Conservation (phyloP, 306 rosid genomes). For the Arachis stenosperma region DNA sequence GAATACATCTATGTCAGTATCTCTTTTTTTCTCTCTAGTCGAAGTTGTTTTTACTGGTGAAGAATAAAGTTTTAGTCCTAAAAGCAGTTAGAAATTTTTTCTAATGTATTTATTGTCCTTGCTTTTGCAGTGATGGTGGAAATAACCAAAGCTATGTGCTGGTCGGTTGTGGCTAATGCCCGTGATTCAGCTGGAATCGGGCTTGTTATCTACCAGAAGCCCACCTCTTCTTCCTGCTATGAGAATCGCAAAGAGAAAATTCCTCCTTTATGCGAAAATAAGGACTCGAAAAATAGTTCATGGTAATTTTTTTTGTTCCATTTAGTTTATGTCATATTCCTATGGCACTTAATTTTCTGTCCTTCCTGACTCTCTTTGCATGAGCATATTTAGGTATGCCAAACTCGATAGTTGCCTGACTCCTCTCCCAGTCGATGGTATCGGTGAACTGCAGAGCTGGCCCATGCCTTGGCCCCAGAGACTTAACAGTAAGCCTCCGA, state of each 20-base stretch:
- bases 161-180: constrained; percentile 76
- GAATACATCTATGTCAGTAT: background rate
- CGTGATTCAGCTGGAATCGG: constrained; percentile 79
- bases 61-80: background rate
- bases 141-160: constrained; percentile 80
- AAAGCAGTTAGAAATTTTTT: constrained; percentile 23
- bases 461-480: constrained; percentile 88
- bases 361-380: constrained; percentile 39
- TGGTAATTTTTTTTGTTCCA: constrained; percentile 53
- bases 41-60: background rate
- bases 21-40: constrained; percentile 20
- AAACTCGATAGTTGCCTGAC: constrained; percentile 67
- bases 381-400: constrained; percentile 61
- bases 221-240: constrained; percentile 73
- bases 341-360: constrained; percentile 7
- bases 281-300: constrained; percentile 61
- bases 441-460: constrained; percentile 63
- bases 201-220: constrained; percentile 91
- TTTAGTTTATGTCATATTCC: constrained; percentile 12
- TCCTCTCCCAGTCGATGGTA: constrained; percentile 63
- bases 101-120: constrained; percentile 28
- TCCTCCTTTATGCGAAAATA: constrained; percentile 70
- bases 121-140: constrained; percentile 72
- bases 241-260: constrained; percentile 52
- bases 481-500: constrained; percentile 72